Evolutionary conservation across 148 eudicot species (phyloP), one percentile per base, ranked within the genome.

Genomic region (Bassia scoparia): DNA sequence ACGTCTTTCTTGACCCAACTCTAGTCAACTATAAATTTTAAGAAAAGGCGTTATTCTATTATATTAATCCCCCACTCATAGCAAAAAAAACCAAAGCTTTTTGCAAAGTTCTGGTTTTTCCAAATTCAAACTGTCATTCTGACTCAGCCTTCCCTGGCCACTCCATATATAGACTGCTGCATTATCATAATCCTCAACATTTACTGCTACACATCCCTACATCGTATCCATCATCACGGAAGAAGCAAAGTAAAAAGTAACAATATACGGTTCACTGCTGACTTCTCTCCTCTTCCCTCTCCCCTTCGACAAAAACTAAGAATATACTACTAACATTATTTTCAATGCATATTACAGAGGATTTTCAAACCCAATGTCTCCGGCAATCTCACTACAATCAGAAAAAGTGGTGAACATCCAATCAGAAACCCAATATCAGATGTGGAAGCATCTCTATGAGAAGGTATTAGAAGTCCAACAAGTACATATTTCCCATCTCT

Each of bases 371-470:
- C 33, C 48, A 76, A 82, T 78, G 84, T 81, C 79, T 65, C 81
- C 84, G 30, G 79, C 81, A 24, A 41, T 77, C 31, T 59, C 68
- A 52, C 33, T 67, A 21, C 67, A 66, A 67, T 34, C 49, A 23
- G 21, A 38, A 53, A 74, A 41, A 11, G 61, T 16, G 44, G 69
- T 46, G 66, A 59, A 62, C 24, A 62, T 49, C 70, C 37, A 58
- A 59, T 41, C 38, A 12, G 76, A 81, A 74, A 54, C n/a, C 21
- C 44, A 79, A 41, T 85, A 82, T 78, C 79, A 86, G 49, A 87
- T 59, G 96, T 93, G n/a, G 35, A 90, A 83, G 69, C 88, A 85
- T 72, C 74, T 93, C 58, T 80, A 76, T 13, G 98, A 90, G 33
- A 86, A 69, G 98, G 93, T 17, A 78, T 92, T 4, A 74, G 37